Conservation (phyloP, 1,284 basidiomycete genomes). For the Papiliotrema flavescens region DNA sequence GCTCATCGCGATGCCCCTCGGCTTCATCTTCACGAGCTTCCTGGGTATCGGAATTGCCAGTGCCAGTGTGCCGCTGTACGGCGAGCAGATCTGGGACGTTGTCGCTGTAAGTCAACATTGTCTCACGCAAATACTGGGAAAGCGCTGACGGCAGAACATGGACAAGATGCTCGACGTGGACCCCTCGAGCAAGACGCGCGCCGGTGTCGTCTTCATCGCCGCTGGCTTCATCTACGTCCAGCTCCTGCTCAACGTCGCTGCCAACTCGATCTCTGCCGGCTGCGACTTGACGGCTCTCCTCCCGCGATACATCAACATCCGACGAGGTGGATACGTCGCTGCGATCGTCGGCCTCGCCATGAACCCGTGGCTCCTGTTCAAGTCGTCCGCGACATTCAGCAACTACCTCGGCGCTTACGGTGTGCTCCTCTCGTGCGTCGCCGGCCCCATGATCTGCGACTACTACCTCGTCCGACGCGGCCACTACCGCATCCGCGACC, state of each 20-base stretch:
- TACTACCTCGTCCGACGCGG: slow-evolving; percentile 75
- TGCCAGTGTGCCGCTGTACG: slow-evolving; percentile 71
- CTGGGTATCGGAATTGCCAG: slow-evolving; percentile 80
- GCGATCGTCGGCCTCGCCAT: slow-evolving; percentile 71
- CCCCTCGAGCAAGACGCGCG: slow-evolving; percentile 25
- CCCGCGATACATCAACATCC: slow-evolving; percentile 79
- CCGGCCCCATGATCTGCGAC: slow-evolving; percentile 77
- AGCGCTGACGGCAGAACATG: no score
- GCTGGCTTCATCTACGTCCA: slow-evolving; percentile 47
- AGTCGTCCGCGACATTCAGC: slow-evolving; percentile 70
- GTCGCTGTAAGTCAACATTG: no score
- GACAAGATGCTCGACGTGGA: slow-evolving; percentile 34
- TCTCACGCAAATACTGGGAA: no score
- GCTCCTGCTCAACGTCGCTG: slow-evolving; percentile 62
- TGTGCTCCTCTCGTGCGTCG: slow-evolving; percentile 65
- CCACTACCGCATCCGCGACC: slow-evolving; percentile 65
- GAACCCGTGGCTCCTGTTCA: slow-evolving; percentile 68
- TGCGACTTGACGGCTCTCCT: slow-evolving; percentile 77
- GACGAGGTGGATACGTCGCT: slow-evolving; percentile 74
- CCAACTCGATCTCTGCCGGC: slow-evolving; percentile 79
- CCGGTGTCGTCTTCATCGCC: slow-evolving; percentile 60
- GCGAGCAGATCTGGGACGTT: slow-evolving; percentile 68
- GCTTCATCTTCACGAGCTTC: slow-evolving; percentile 73
- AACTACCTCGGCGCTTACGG: slow-evolving; percentile 76
- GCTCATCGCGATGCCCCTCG: slow-evolving; percentile 66